Percentiles rank a stretch among this genome's conserved stretches.
Conservation (phyloP, 345 rosid genomes). For the Adansonia digitata region DNA sequence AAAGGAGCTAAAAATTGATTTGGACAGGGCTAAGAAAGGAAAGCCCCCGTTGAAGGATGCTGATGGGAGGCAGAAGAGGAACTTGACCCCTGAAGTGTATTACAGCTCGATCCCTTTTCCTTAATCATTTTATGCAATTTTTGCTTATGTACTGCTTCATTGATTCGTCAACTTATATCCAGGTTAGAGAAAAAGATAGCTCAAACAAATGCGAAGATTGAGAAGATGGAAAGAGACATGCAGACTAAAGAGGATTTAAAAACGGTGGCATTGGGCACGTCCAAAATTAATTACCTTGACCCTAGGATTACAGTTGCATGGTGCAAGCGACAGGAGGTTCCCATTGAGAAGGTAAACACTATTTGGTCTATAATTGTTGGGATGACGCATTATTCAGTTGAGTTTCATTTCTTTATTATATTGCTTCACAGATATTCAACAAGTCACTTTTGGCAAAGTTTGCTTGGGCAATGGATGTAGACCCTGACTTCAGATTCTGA, state of each 20-base stretch:
- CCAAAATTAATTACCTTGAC: slow-evolving; percentile 91
- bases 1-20: slow-evolving; percentile 60
- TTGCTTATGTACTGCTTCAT: slow-evolving; percentile 1
- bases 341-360: slow-evolving; percentile 82
- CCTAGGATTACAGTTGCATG: slow-evolving; percentile 98
- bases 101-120: slow-evolving; percentile 13
- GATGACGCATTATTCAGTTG: background rate
- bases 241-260: slow-evolving; percentile 78
- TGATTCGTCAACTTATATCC: slow-evolving; percentile 17
- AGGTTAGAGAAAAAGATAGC: slow-evolving; percentile 74
- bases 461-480: slow-evolving; percentile 97
- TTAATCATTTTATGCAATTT: background rate
- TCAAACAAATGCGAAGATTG: slow-evolving; percentile 58
- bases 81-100: slow-evolving; percentile 77
- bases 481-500: slow-evolving; percentile 88
- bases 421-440: slow-evolving; percentile 63
- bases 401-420: background rate
- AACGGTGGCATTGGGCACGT: slow-evolving; percentile 90
- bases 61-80: slow-evolving; percentile 80
- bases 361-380: background rate
- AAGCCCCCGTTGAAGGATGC: slow-evolving; percentile 80
- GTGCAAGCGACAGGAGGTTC: slow-evolving; percentile 98
- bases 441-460: slow-evolving; percentile 90
- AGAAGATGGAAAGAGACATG: slow-evolving; percentile 70
- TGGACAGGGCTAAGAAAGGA: slow-evolving; percentile 79